Evolutionary conservation across 106 monocot genomes (phyloP).

Genomic region (Dendrobium huoshanense): DNA sequence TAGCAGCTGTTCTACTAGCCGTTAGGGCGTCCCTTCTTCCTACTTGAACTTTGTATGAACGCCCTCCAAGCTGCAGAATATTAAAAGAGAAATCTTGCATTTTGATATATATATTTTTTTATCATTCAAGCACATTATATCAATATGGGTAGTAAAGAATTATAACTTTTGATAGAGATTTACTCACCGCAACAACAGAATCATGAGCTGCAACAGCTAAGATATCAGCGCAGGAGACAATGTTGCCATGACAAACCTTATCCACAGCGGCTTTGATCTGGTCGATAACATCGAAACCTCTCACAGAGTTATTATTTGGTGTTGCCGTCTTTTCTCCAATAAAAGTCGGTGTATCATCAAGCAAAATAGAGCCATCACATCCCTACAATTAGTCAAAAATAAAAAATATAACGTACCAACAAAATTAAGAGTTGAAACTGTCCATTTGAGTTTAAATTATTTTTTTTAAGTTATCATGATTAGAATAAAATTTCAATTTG

Average conservation of each 20-base stretch:
- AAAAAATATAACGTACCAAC: neutral
- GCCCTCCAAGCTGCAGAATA: slow-evolving; percentile 25
- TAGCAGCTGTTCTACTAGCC: slow-evolving; percentile 10
- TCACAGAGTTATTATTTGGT: slow-evolving; percentile 34
- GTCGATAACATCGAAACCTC: slow-evolving; percentile 54
- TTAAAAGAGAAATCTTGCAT: no score
- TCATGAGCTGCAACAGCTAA: slow-evolving; percentile 49
- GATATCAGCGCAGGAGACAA: slow-evolving; percentile 61
- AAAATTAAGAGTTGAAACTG: no score
- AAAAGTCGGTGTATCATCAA: slow-evolving; percentile 22
- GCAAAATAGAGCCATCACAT: slow-evolving; percentile 26
- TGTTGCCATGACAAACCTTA: slow-evolving; percentile 12
- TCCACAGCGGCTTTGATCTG: slow-evolving; percentile 28
- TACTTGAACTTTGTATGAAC: slow-evolving; percentile 14
- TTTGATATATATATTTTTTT: no score
- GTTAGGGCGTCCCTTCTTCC: slow-evolving; percentile 27
- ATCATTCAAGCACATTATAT: no score
- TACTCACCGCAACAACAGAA: slow-evolving; percentile 28
- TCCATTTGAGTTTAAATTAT: no score
- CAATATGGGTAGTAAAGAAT: no score
- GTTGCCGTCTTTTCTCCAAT: slow-evolving; percentile 24
- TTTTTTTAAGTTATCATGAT: no score
- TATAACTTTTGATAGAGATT: no score
- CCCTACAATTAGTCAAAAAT: slow-evolving; percentile 13
- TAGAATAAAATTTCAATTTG: no score